Evolutionary conservation across 129 eudicot species (phyloP).

Genomic region (Kitagawia praeruptora): DNA sequence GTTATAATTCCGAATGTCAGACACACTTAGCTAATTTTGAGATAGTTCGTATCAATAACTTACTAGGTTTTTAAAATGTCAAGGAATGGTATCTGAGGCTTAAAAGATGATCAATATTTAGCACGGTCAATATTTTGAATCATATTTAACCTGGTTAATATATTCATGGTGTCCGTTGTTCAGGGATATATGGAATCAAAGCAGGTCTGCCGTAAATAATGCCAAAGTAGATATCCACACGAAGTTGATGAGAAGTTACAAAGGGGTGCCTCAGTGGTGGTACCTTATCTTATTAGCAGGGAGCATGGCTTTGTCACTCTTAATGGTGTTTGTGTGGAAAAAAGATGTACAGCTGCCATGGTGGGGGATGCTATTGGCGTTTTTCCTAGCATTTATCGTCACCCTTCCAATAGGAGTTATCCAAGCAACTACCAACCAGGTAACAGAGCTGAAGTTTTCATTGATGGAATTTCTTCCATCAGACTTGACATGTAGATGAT

Average conservation of each 20-base stretch:
- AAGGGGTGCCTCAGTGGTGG: constrained; percentile 91
- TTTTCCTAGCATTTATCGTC: constrained; percentile 67
- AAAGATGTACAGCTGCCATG: constrained; percentile 88
- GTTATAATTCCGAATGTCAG: not conserved
- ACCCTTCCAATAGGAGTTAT: constrained; percentile 95
- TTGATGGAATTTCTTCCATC: not conserved
- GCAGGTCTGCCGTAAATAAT: constrained; percentile 67
- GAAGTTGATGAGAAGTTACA: constrained; percentile 72
- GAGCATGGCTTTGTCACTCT: constrained; percentile 62
- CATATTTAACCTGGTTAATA: not conserved
- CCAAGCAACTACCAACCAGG: constrained; percentile 99
- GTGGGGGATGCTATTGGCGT: constrained; percentile 97
- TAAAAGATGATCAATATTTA: not conserved
- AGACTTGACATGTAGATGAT: not conserved
- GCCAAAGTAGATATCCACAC: constrained; percentile 58
- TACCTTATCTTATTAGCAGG: constrained; percentile 53
- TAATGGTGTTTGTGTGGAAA: constrained; percentile 78
- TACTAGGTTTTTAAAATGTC: not conserved
- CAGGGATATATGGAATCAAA: constrained; percentile 89
- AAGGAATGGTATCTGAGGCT: not conserved
- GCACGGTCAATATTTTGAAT: too few relatives aligned
- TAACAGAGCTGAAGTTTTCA: not conserved
- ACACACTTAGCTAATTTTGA: not conserved
- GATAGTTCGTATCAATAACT: not conserved
- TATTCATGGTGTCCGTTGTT: not conserved